These are phyloP conservation scores for Uromyces viciae-fabae DNA, from an alignment of 1,284 basidiomycete species.

Conservation along the genomic window DNA sequence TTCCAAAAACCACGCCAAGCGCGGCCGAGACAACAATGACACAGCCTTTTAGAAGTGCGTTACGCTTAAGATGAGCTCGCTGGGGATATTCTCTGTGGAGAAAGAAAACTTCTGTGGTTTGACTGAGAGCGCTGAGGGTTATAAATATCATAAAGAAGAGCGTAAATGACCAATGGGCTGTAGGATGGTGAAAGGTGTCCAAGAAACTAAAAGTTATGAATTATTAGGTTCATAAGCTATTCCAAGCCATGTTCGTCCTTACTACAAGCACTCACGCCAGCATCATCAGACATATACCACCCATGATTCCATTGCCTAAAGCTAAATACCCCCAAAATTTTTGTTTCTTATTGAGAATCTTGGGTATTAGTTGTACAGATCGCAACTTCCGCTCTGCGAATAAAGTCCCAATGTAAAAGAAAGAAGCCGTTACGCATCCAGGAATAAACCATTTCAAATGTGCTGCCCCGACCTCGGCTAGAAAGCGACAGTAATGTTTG, in stretches of 20 bases:
- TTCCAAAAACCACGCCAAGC: constrained; percentile 29
- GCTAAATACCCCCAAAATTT: constrained; percentile 20
- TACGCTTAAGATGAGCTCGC: constrained; percentile 22
- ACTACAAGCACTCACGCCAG: background rate
- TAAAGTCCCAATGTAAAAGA: constrained; percentile 3
- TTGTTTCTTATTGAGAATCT: background rate
- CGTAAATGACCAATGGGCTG: constrained; percentile 32
- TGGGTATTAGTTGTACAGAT: background rate
- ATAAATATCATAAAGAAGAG: constrained; percentile 28
- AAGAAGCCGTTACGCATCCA: constrained; percentile 7
- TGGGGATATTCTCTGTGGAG: constrained; percentile 34
- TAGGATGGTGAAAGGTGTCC: constrained; percentile 32
- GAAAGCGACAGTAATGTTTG: no score
- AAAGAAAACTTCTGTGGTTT: constrained; percentile 24
- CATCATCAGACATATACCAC: constrained; percentile 20
- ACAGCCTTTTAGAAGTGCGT: constrained; percentile 17
- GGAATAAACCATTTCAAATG: constrained; percentile 11
- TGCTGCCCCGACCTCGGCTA: constrained; percentile 15
- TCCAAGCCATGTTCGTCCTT: background rate
- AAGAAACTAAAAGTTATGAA: background rate
- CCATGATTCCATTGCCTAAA: constrained; percentile 7
- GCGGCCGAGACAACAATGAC: background rate
- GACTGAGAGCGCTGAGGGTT: constrained; percentile 17
- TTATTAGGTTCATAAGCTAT: background rate
- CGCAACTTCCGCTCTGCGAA: constrained; percentile 17